A percentile compares a stretch with the other conserved stretches of the same genome.
Conservation (phyloP, 1,139 yeast species). For the Yamadazyma friedrichii region DNA sequence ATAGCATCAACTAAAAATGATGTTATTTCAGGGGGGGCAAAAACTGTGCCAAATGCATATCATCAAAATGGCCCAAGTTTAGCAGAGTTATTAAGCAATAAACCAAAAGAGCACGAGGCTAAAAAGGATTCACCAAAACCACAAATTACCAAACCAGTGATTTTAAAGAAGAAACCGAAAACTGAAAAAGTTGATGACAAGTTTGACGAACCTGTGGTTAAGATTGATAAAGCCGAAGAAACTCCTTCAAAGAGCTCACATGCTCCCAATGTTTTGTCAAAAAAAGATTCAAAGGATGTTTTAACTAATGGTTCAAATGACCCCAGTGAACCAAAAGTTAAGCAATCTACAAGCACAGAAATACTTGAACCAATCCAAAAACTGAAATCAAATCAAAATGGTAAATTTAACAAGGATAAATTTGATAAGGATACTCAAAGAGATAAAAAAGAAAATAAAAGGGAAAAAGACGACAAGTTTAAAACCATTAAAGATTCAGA, state of each 20-base stretch:
- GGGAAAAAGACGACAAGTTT: not conserved
- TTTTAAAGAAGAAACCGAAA: conserved; percentile 37
- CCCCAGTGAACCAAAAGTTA: not conserved
- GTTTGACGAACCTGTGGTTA: not conserved
- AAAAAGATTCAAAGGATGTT: not conserved
- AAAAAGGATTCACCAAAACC: conserved; percentile 25
- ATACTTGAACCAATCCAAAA: not conserved
- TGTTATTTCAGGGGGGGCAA: not conserved
- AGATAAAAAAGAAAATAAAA: not conserved
- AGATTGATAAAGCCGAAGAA: not conserved
- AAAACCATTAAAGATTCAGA: conserved; percentile 3
- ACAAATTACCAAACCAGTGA: conserved; percentile 30
- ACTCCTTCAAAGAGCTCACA: no score
- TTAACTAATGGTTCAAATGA: not conserved
- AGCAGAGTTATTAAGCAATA: conserved; percentile 38
- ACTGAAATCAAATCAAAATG: not conserved
- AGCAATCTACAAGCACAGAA: not conserved
- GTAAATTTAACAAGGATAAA: not conserved
- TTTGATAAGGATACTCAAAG: not conserved
- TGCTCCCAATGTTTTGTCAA: not conserved
- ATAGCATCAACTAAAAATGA: not conserved
- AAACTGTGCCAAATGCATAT: conserved; percentile 2
- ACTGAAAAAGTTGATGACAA: conserved; percentile 6
- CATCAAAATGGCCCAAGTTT: conserved; percentile 27
- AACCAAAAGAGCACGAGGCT: conserved; percentile 17